phyloP scores from a whole-genome alignment of 2,329 filamentous ascomycete species.

The Botrytis sinoallii region DNA sequence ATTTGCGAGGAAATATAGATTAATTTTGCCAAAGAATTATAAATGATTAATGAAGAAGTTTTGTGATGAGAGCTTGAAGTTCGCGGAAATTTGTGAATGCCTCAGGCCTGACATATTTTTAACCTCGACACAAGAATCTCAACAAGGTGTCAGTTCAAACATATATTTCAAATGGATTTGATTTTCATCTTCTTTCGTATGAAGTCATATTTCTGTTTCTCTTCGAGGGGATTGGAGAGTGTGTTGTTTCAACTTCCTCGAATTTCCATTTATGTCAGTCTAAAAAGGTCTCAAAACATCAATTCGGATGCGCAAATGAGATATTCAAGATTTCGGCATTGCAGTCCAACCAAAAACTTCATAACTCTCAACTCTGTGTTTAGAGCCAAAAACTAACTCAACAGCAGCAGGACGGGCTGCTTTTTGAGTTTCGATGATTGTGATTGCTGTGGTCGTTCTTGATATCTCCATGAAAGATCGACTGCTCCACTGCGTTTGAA shows the following conservation, averaged over 20 bases:
- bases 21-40: background rate
- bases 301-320: background rate
- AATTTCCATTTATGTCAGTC: background rate
- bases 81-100: constrained; percentile 2
- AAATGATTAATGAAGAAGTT: background rate
- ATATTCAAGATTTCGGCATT: background rate
- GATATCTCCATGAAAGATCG: background rate
- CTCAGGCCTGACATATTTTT: background rate
- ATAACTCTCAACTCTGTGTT: background rate
- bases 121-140: background rate
- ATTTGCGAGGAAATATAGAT: background rate
- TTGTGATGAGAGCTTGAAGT: background rate
- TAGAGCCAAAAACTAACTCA: too few relatives aligned
- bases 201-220: background rate
- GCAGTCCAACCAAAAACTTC: background rate
- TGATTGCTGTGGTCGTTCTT: background rate
- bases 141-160: background rate
- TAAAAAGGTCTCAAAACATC: background rate
- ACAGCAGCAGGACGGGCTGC: background rate
- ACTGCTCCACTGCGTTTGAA: background rate
- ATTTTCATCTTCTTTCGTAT: background rate
- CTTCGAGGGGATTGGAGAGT: background rate
- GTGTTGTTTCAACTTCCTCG: too few relatives aligned
- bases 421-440: rapidly evolving
- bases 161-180: background rate